A percentile compares a stretch with the other conserved stretches of the same genome.
These are phyloP conservation scores for Catharanthus roseus DNA, from an alignment of 257 asterid genomes.

Conservation along the genomic window DNA sequence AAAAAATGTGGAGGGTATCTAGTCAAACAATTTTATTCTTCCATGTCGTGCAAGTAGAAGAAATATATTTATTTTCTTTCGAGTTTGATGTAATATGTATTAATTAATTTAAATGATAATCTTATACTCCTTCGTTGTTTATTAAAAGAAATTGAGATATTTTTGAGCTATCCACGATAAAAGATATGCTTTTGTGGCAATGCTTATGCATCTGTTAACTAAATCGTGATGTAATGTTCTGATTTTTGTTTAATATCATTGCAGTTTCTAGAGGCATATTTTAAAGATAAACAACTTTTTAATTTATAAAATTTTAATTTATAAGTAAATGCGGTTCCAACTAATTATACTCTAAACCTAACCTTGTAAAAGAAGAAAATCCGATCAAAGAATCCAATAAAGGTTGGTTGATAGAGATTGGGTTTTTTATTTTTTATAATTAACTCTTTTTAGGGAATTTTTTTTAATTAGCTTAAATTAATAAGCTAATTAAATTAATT, in stretches of 20 bases:
- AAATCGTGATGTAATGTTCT: background rate
- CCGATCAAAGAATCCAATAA: conserved; percentile 21
- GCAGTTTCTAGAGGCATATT: background rate
- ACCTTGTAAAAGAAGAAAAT: background rate
- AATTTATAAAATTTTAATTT: background rate
- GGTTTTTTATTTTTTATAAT: too few relatives aligned
- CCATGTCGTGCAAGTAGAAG: background rate
- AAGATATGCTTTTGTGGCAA: background rate
- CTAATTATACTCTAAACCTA: conserved; percentile 12
- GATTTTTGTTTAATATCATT: background rate
- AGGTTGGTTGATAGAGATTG: background rate
- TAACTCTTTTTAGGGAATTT: too few relatives aligned
- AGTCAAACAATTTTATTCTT: background rate
- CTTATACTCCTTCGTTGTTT: background rate
- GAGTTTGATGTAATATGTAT: background rate
- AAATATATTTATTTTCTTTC: background rate
- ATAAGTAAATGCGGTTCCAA: conserved; percentile 15
- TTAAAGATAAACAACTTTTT: conserved; percentile 7
- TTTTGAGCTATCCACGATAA: background rate
- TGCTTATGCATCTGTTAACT: too few relatives aligned
- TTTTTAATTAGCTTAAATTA: background rate
- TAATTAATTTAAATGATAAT: background rate
- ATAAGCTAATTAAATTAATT: conserved; percentile 17
- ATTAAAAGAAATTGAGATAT: background rate
- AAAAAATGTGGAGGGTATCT: background rate